These are phyloP conservation scores for Zygosaccharomyces rouxii DNA, from an alignment of 805 yeast species.

Conservation along the genomic window DNA sequence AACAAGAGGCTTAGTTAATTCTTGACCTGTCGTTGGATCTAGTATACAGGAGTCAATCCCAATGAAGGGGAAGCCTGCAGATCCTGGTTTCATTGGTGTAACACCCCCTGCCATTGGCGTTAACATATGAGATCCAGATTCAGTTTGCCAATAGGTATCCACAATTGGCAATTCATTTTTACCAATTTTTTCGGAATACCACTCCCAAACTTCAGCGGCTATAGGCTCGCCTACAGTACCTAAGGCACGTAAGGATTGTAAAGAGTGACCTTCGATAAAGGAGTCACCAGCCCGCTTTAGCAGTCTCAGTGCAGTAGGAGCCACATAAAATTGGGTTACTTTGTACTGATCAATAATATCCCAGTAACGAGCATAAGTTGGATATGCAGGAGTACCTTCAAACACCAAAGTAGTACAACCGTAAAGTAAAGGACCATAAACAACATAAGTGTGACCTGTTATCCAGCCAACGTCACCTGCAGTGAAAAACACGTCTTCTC, in stretches of 20 bases:
- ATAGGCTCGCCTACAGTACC: constrained; percentile 89
- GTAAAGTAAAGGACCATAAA: constrained; percentile 71
- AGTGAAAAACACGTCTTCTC: constrained; percentile 70
- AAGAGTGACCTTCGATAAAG: constrained; percentile 56
- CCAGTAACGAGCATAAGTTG: constrained; percentile 77
- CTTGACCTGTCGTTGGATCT: constrained; percentile 72
- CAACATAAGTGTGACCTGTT: constrained; percentile 80
- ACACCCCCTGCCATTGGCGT: constrained; percentile 73
- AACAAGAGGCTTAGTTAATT: constrained; percentile 60
- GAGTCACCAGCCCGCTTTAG: constrained; percentile 69
- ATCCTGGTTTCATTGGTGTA: constrained; percentile 80
- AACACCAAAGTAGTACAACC: constrained; percentile 79
- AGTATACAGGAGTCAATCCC: constrained; percentile 71
- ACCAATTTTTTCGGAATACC: constrained; percentile 74
- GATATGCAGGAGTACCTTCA: constrained; percentile 86
- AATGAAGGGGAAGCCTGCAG: constrained; percentile 79
- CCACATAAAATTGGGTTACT: constrained; percentile 77
- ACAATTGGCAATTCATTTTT: constrained; percentile 64
- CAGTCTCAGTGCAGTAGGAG: constrained; percentile 77
- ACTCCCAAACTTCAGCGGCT: constrained; percentile 82
- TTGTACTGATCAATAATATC: constrained; percentile 65
- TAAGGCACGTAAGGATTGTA: constrained; percentile 60
- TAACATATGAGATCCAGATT: constrained; percentile 75
- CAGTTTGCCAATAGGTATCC: constrained; percentile 90
- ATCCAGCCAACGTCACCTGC: constrained; percentile 94